phyloP scores from a whole-genome alignment of 129 eudicot genomes.

The Helianthus tuberosus region DNA sequence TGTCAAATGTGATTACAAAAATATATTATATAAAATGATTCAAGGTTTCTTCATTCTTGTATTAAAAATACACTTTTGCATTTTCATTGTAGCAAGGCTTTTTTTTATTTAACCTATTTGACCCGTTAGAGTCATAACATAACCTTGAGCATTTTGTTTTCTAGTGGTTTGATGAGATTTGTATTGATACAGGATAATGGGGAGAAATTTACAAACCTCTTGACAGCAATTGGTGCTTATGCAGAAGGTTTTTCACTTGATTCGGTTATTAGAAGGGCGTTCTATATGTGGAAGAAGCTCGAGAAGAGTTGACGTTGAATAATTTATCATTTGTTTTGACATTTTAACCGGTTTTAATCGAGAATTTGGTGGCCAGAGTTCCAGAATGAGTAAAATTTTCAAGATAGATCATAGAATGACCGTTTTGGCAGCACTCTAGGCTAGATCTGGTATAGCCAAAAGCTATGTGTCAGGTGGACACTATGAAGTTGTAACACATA shows the following conservation, averaged over 20 bases:
- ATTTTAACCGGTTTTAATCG: background rate
- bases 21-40: background rate
- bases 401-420: background rate
- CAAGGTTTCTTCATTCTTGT: background rate
- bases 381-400: background rate
- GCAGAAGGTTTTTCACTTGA: constrained; percentile 99
- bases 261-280: constrained; percentile 74
- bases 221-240: constrained; percentile 91
- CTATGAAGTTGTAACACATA: no score
- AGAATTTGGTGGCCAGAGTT: background rate
- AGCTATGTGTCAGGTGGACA: background rate
- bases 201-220: constrained; percentile 86
- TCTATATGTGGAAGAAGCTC: constrained; percentile 87
- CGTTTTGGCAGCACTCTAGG: constrained; percentile 1
- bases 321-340: background rate
- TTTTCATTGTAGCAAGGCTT: background rate
- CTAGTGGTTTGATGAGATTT: constrained; percentile 1
- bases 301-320: constrained; percentile 36
- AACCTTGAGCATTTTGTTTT: constrained; percentile 2
- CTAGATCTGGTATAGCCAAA: background rate
- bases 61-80: background rate
- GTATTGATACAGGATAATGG: constrained; percentile 74
- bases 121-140: background rate
- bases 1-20: background rate
- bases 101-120: background rate